These are phyloP conservation scores for Magnusiomyces sp. DNA, from an alignment of 1,139 yeast species.

Conservation along the genomic window DNA sequence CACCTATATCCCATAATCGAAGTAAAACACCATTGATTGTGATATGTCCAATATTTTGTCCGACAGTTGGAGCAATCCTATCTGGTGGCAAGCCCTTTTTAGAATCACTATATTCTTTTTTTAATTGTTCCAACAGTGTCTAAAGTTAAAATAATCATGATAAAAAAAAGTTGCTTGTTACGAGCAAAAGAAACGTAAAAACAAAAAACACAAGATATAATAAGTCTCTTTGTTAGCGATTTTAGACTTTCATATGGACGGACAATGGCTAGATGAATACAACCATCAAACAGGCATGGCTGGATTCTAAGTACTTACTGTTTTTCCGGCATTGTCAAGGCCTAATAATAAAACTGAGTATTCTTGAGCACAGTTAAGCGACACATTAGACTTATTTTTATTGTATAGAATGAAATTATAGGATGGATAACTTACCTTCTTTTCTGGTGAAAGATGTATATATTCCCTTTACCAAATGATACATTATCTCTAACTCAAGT, in stretches of 20 bases:
- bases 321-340: slow-evolving; percentile 92
- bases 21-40: slow-evolving; percentile 47
- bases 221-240: neutral
- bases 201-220: neutral
- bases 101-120: slow-evolving; percentile 40
- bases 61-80: slow-evolving; percentile 60
- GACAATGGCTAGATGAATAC: no score
- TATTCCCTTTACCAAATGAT: slow-evolving; percentile 54
- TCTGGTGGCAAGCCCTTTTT: slow-evolving; percentile 38
- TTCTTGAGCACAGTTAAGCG: slow-evolving; percentile 30
- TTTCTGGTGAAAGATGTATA: slow-evolving; percentile 48
- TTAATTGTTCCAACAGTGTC: slow-evolving; percentile 59
- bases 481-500: slow-evolving; percentile 36
- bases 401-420: neutral
- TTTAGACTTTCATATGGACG: no score
- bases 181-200: neutral
- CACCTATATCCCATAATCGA: slow-evolving; percentile 95
- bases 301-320: slow-evolving; percentile 30
- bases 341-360: slow-evolving; percentile 77
- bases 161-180: neutral
- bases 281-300: no score
- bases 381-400: slow-evolving; percentile 1
- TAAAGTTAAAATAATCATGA: slow-evolving; percentile 3
- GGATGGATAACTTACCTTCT: slow-evolving; percentile 36
- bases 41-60: slow-evolving; percentile 58